Base-by-base conservation (phyloP, 2,329 filamentous ascomycete genomes). In the Ophiostoma sp. region DNA sequence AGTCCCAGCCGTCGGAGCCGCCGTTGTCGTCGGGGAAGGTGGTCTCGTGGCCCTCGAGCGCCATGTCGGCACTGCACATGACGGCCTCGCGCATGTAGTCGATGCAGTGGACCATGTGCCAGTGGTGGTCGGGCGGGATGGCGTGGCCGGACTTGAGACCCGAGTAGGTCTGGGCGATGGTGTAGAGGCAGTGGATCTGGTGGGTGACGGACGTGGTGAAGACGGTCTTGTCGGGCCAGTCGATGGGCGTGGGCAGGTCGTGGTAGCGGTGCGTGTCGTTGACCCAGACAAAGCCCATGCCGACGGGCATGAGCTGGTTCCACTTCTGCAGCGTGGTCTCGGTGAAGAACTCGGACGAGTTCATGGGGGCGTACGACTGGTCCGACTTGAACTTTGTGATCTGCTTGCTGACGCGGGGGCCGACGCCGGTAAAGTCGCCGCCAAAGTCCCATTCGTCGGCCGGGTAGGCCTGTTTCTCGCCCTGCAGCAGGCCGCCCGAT, bases 71-170 rank as follows among this genome's bases (percentile, higher is more conserved):
- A 36, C 77, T 79, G 75, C 82, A 83, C 78, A 83, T 79, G 71
- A 83, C 80, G 54, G 80, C 80, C 74, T 83, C 80, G 13, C 82
- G 77, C 76, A 83, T 79, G 75, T 83, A 83, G 73, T 81, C 79
- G 75, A 83, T 81, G 77, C 82, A 83, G 77, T 83, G 82, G 69
- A 81, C 79, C 77, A 83, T 81, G 75, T 83, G 81, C 79, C 80
- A 82, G 75, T 82, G 80, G 75, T 82, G 79, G 72, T 82, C 81
- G 33, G 79, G 77, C 23, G 80, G 80, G 52, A 82, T 76, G 64
- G 77, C 73, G 72, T 79, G 78, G 71, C 77, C 77, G 2, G 79
- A 77, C 66, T 76, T 79, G 67, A 82, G 75, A 31, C 80, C 80
- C 0, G 80, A 81, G 76, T 82, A 82, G 6, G 79, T 81, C 73